Conservation (phyloP, 495 filamentous ascomycete genomes). For the Beverwykella pulmonaria region DNA sequence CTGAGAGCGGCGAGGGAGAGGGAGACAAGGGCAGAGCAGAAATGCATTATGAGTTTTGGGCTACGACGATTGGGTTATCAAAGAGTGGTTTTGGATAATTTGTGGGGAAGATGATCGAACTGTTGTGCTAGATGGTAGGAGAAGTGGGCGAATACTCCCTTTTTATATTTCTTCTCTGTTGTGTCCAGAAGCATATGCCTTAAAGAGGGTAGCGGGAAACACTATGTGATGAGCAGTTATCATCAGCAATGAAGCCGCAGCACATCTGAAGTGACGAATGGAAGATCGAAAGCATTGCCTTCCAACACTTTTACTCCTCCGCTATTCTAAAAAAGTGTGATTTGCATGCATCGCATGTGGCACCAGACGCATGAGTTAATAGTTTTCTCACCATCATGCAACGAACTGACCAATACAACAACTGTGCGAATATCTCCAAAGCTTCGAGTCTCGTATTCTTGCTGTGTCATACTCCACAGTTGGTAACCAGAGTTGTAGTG, state of each 20-base stretch:
- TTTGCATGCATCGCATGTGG: neutral
- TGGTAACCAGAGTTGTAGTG: neutral
- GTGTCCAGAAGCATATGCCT: neutral
- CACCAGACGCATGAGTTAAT: neutral
- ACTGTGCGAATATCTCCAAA: neutral
- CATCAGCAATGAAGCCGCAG: neutral
- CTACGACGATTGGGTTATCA: too few species aligned
- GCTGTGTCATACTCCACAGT: neutral
- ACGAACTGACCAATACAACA: neutral
- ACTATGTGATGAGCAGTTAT: neutral
- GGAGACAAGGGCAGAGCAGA: conserved; percentile 15
- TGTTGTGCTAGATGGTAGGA: neutral
- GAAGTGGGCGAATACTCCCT: neutral
- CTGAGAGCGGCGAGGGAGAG: neutral
- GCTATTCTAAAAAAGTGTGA: neutral
- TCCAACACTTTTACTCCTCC: neutral
- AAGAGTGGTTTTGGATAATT: neutral
- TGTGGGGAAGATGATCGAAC: neutral
- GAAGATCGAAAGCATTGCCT: neutral
- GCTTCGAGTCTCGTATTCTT: neutral
- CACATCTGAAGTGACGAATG: neutral
- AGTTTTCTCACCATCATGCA: neutral
- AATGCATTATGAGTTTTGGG: conserved; percentile 9
- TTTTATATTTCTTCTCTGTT: neutral
- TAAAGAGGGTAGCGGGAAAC: neutral